Evolutionary conservation across 805 yeast genomes (phyloP).

Genomic region (Teunomyces cretensis): DNA sequence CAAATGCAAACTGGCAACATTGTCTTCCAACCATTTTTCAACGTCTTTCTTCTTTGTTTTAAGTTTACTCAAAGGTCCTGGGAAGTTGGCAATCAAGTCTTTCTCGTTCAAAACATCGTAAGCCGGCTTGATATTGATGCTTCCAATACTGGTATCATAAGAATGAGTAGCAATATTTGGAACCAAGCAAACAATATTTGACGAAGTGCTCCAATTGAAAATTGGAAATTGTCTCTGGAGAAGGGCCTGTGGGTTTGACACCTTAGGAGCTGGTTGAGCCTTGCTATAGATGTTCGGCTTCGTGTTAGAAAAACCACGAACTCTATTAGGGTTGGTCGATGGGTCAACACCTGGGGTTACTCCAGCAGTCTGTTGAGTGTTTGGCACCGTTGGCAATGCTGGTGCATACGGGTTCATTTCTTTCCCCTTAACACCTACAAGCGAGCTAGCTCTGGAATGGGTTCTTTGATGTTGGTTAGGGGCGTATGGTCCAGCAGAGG

Average conservation of each 20-base stretch:
- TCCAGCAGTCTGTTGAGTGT: neutral
- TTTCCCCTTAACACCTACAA: conserved; percentile 38
- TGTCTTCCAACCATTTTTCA: conserved; percentile 54
- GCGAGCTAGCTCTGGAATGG: conserved; percentile 41
- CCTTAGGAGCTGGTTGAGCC: conserved; percentile 22
- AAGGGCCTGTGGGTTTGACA: conserved; percentile 54
- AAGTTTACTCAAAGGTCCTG: conserved; percentile 62
- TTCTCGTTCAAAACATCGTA: conserved; percentile 20
- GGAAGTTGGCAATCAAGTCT: conserved; percentile 43
- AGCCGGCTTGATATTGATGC: conserved; percentile 34
- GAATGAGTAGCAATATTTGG: conserved; percentile 17
- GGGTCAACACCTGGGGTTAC: neutral
- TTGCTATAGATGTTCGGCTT: conserved; percentile 15
- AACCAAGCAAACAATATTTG: conserved; percentile 25
- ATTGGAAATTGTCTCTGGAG: conserved; percentile 70
- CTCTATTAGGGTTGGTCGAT: conserved; percentile 13
- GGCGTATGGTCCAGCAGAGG: conserved; percentile 45
- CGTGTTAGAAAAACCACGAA: conserved; percentile 23
- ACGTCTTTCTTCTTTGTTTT: conserved; percentile 67
- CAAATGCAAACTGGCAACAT: conserved; percentile 10
- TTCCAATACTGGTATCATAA: conserved; percentile 6
- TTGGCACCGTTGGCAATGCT: conserved; percentile 14
- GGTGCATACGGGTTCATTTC: conserved; percentile 46
- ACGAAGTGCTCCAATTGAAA: conserved; percentile 56
- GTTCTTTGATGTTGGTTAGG: conserved; percentile 34